Base-by-base conservation (phyloP, 352 stramenopile species). In the Globisporangium polare region DNA sequence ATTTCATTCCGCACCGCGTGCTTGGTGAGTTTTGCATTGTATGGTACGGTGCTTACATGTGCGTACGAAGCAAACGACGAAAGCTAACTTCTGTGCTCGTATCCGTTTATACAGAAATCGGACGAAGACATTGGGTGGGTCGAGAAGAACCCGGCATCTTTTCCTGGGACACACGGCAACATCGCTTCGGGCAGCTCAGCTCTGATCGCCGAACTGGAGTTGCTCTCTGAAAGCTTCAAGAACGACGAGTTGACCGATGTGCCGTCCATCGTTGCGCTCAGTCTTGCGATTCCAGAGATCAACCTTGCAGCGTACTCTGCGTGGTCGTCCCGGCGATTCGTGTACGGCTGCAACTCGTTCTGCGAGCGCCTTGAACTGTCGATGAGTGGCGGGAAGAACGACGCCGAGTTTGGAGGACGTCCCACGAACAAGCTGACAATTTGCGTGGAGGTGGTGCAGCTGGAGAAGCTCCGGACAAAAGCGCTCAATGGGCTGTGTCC, bases 1-100 rank as follows among this genome's bases (percentile, higher is more conserved):
- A 57, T 93, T 9, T 77, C 74, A 6, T 91, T 88, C 45, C 79
- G 83, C n/a, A 89, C 81, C 1, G 78, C 89, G 18, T 90, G 82
- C 63, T 81, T 87, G 70, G 73, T 81, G 69, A 35, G 67, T 78
- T n/a, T 31, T 22, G 3, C n/a, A 18, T 49, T 46, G 20, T 13
- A 18, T 49, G 35, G 20, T 13, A 39, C 33, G 15, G 9, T 39
- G 43, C 37, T 12, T 51, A 59, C 10, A 12, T 26, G n/a, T 57
- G 65, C 65, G 68, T 65, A 58, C 68, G 12, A 2, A 39, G 31
- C 7, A n/a, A 33, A 29, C 17, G 18, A 27, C 29, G 8, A 46
- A 46, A n/a, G 22, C 22, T 58, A 45, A 65, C 27, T 27, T 53
- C 5, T 69, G 13, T 62, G 18, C 12, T n/a, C 46, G 33, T 64